phyloP scores from a whole-genome alignment of 2,329 filamentous ascomycete genomes.

The Claviceps fusiformis region DNA sequence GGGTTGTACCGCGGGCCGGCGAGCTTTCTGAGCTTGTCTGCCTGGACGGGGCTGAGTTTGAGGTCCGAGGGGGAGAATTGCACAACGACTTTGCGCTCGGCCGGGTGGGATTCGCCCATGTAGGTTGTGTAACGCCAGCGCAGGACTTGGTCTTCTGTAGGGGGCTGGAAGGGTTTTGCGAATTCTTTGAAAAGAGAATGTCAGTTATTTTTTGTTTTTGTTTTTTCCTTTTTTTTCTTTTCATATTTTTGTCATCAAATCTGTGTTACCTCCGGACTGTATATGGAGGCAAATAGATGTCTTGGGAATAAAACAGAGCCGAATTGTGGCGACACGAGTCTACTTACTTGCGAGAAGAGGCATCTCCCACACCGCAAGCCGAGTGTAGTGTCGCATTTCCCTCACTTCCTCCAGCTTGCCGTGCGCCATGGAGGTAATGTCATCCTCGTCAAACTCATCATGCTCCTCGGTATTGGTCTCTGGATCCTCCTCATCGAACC shows the following conservation, averaged over 20 bases:
- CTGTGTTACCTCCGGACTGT: no score
- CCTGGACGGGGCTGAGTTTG: slow-evolving; percentile 52
- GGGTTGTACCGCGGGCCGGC: slow-evolving; percentile 81
- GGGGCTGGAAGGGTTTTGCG: slow-evolving; percentile 66
- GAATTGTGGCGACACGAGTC: not conserved
- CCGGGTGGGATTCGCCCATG: slow-evolving; percentile 85
- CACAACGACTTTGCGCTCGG: slow-evolving; percentile 84
- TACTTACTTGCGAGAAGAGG: slow-evolving; percentile 71
- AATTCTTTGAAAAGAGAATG: slow-evolving; percentile 43
- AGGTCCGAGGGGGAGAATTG: slow-evolving; percentile 72
- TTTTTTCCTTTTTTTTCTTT: no score
- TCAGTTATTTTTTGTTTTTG: not conserved
- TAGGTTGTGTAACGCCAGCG: slow-evolving; percentile 96
- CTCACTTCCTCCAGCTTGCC: slow-evolving; percentile 77
- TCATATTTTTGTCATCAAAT: not conserved
- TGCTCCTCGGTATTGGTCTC: slow-evolving; percentile 37
- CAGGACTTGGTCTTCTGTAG: slow-evolving; percentile 54
- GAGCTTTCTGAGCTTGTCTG: slow-evolving; percentile 75
- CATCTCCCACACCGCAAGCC: slow-evolving; percentile 90
- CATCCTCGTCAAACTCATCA: slow-evolving; percentile 62
- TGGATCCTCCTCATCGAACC: slow-evolving; percentile 35
- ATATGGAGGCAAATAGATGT: no score
- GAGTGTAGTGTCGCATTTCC: slow-evolving; percentile 76
- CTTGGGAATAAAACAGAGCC: not conserved
- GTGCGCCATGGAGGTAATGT: slow-evolving; percentile 73